These are phyloP conservation scores for Fusarium subtropicale DNA, from an alignment of 2,329 filamentous ascomycete genomes.

Conservation along the genomic window DNA sequence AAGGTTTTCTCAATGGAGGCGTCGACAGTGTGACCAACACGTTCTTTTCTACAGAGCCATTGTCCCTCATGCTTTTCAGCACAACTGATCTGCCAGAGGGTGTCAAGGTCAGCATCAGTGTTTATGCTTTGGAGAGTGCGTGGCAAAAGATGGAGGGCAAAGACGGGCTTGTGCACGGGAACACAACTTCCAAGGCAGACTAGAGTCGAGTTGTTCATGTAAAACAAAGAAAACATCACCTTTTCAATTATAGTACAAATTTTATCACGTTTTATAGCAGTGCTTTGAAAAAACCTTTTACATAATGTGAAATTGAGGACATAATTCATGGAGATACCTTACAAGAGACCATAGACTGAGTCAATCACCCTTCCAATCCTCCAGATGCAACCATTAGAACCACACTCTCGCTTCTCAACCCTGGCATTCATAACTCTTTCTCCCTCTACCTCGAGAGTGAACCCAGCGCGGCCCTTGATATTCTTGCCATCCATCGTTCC, in stretches of 20 bases:
- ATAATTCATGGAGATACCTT: background rate
- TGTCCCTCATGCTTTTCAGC: constrained; percentile 42
- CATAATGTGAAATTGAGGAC: background rate
- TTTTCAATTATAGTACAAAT: background rate
- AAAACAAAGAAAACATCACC: background rate
- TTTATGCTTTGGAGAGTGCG: constrained; percentile 45
- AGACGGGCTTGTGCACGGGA: constrained; percentile 12
- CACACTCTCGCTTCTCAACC: background rate
- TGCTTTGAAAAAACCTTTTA: too few relatives aligned
- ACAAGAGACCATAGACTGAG: background rate
- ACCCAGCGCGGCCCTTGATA: background rate
- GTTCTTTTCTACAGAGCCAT: constrained; percentile 48
- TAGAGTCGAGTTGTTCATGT: background rate
- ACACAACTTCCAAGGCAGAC: background rate
- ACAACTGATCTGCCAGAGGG: constrained; percentile 36
- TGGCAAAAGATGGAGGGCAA: constrained; percentile 34
- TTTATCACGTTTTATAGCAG: too few relatives aligned
- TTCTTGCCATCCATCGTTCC: background rate
- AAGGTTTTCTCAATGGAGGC: constrained; percentile 52
- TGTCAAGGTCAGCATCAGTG: constrained; percentile 38
- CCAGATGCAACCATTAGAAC: background rate
- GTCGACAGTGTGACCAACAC: constrained; percentile 50
- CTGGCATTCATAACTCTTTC: background rate
- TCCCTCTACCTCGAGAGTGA: background rate
- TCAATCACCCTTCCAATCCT: background rate